These are phyloP conservation scores for Infundibulicybe gibba DNA, from an alignment of 768 basidiomycete genomes.

Conservation along the genomic window DNA sequence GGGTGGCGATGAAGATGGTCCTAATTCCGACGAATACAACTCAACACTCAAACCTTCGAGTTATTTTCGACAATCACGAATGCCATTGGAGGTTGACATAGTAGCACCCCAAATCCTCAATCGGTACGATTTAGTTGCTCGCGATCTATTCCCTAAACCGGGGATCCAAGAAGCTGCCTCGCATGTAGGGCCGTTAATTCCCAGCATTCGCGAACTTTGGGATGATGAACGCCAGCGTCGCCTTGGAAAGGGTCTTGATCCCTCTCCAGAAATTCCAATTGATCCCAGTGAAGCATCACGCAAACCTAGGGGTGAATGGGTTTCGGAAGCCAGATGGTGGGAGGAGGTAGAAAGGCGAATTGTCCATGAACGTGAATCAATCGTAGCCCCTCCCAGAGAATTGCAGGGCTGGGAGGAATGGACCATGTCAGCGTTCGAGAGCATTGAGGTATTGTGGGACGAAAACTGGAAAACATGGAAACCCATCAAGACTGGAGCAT, in stretches of 20 bases:
- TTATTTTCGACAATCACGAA: conserved; percentile 61
- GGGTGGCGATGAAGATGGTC: conserved; percentile 30
- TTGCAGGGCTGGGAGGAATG: conserved; percentile 58
- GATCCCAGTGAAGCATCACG: conserved; percentile 66
- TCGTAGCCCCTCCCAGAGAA: conserved; percentile 4
- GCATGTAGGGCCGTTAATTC: conserved; percentile 71
- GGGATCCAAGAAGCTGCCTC: conserved; percentile 55
- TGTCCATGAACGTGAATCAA: conserved; percentile 33
- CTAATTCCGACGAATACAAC: conserved; percentile 19
- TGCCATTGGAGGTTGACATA: conserved; percentile 80
- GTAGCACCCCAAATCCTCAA: conserved; percentile 84
- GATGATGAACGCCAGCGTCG: conserved; percentile 89
- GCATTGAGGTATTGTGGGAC: conserved; percentile 85
- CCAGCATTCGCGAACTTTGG: conserved; percentile 92
- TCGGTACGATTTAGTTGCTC: conserved; percentile 57
- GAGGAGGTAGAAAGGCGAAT: conserved; percentile 65
- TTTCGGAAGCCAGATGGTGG: conserved; percentile 73
- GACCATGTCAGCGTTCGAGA: conserved; percentile 89
- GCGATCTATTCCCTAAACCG: conserved; percentile 64
- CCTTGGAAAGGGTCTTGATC: conserved; percentile 57
- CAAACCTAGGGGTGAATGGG: conserved; percentile 59
- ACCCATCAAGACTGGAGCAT: conserved; percentile 25
- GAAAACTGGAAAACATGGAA: conserved; percentile 54
- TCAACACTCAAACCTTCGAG: conserved; percentile 45
- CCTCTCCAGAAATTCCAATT: conserved; percentile 70